These are phyloP conservation scores for Amanita rimosa DNA, from an alignment of 768 basidiomycete species.

Conservation along the genomic window DNA sequence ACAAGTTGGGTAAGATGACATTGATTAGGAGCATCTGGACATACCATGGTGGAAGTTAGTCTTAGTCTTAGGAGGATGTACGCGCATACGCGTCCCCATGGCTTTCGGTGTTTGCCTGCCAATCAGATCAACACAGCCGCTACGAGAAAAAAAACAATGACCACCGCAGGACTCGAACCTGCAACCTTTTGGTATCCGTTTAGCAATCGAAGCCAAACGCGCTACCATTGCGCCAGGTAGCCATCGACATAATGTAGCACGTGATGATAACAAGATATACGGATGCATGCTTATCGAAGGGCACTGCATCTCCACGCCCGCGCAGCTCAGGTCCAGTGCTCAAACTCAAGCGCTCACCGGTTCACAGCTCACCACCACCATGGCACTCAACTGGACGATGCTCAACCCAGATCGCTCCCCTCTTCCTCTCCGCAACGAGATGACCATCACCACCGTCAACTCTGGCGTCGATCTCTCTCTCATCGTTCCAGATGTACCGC, in stretches of 20 bases:
- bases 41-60: not conserved
- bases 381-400: slow-evolving; percentile 79
- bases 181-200: slow-evolving; percentile 82
- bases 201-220: slow-evolving; percentile 86
- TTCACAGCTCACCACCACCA: slow-evolving; percentile 14
- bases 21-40: not conserved
- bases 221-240: slow-evolving; percentile 91
- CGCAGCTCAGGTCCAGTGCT: not conserved
- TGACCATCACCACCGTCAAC: slow-evolving; percentile 42
- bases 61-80: not conserved
- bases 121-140: not conserved
- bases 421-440: slow-evolving; percentile 54
- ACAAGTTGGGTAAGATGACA: not conserved
- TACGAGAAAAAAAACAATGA: slow-evolving; percentile 27
- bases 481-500: slow-evolving; percentile 42
- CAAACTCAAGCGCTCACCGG: not conserved
- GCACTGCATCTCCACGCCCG: too few species aligned
- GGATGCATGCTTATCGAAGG: not conserved
- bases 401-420: slow-evolving; percentile 45
- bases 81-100: slow-evolving; percentile 1
- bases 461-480: slow-evolving; percentile 49
- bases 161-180: slow-evolving; percentile 95
- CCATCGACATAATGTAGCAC: slow-evolving; percentile 19
- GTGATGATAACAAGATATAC: not conserved
- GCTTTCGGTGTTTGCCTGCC: not conserved